These are phyloP conservation scores for Penicillium fimorum DNA, from an alignment of 495 filamentous ascomycete species.

Conservation along the genomic window DNA sequence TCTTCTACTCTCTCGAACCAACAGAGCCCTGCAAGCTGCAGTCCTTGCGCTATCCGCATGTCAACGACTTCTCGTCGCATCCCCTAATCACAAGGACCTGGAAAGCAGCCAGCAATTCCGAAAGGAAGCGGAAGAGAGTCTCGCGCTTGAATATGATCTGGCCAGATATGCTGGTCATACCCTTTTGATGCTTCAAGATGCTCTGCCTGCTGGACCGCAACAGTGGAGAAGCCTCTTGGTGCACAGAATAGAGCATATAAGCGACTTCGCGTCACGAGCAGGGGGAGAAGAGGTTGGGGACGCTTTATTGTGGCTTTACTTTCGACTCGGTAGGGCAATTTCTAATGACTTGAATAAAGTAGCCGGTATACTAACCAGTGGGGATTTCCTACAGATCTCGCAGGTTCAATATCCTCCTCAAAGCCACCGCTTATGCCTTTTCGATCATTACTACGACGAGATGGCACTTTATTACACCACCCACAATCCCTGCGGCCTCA, in stretches of 20 bases:
- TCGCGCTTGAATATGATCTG: constrained; percentile 14
- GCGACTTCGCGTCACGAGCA: constrained; percentile 2
- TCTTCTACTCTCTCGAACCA: constrained; percentile 24
- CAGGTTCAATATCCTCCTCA: constrained; percentile 14
- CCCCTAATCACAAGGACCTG: constrained; percentile 10
- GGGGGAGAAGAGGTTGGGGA: constrained; percentile 20
- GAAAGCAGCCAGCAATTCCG: constrained; percentile 18
- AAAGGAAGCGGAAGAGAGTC: constrained; percentile 19
- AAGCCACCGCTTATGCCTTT: constrained; percentile 23
- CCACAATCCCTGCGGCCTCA: constrained; percentile 4
- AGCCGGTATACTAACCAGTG: background rate
- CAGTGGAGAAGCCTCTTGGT: constrained; percentile 17
- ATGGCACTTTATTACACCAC: constrained; percentile 19
- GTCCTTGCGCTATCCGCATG: constrained; percentile 23
- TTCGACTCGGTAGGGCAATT: constrained; percentile 18
- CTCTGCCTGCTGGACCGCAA: constrained; percentile 19
- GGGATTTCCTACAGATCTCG: constrained; percentile 13
- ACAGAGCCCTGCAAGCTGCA: constrained; percentile 21
- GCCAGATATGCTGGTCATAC: constrained; percentile 16
- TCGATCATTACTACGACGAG: constrained; percentile 23
- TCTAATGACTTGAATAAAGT: background rate
- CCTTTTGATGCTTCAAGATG: constrained; percentile 21
- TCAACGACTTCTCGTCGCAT: constrained; percentile 17
- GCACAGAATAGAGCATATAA: constrained; percentile 4
- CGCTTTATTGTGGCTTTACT: constrained; percentile 25